These are phyloP conservation scores for Populus alba DNA, from an alignment of 345 rosid genomes.

Conservation along the genomic window DNA sequence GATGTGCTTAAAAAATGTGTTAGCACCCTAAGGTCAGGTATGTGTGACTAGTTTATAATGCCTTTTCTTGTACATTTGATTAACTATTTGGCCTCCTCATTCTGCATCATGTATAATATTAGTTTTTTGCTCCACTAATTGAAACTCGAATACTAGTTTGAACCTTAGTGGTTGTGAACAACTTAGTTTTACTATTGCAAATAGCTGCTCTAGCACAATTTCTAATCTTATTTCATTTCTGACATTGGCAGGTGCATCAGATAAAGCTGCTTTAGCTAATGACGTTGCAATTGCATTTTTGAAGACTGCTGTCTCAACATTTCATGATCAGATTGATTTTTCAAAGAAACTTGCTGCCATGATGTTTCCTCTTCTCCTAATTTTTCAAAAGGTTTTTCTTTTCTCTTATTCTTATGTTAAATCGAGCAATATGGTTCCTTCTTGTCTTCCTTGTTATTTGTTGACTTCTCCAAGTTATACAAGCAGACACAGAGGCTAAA, in stretches of 20 bases:
- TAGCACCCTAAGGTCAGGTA: constrained; percentile 50
- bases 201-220: too few relatives aligned
- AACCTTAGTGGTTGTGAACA: background rate
- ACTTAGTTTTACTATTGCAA: background rate
- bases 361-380: constrained; percentile 69
- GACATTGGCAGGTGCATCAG: constrained; percentile 51
- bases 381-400: constrained; percentile 61
- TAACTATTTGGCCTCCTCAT: background rate
- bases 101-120: background rate
- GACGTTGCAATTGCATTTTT: constrained; percentile 58
- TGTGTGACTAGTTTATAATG: constrained; percentile 19
- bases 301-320: constrained; percentile 47
- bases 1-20: constrained; percentile 53
- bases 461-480: constrained; percentile 10
- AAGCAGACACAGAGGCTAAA: constrained; percentile 67
- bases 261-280: constrained; percentile 40
- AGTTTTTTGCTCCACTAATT: background rate
- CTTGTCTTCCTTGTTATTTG: background rate
- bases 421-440: background rate
- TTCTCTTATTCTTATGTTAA: background rate
- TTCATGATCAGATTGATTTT: constrained; percentile 38
- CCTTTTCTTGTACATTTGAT: constrained; percentile 2
- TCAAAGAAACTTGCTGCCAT: constrained; percentile 59
- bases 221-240: too few relatives aligned
- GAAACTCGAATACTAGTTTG: background rate